Evolutionary conservation across 768 basidiomycete species (phyloP).

Genomic region (Hydnum rufescens): DNA sequence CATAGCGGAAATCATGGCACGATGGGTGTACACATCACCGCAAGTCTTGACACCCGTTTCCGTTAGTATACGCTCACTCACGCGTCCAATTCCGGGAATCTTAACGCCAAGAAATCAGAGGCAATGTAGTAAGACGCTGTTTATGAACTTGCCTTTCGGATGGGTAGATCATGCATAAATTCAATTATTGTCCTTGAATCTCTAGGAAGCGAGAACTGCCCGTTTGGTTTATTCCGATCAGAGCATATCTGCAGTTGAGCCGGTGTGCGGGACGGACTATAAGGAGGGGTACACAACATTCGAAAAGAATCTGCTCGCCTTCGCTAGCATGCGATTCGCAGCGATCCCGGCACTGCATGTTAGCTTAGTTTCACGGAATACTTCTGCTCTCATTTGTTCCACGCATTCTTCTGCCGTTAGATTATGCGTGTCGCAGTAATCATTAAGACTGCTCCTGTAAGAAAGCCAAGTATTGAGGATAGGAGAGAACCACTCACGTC

Average conservation of each 20-base stretch:
- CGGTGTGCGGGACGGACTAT: constrained; percentile 13
- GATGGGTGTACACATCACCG: constrained; percentile 66
- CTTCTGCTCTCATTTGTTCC: constrained; percentile 47
- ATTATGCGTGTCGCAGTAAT: constrained; percentile 51
- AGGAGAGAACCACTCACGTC: constrained; percentile 34
- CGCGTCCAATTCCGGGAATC: constrained; percentile 77
- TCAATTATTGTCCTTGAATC: constrained; percentile 37
- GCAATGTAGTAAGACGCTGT: neutral
- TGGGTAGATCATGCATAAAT: constrained; percentile 68
- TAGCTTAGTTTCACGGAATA: constrained; percentile 58
- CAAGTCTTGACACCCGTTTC: constrained; percentile 85
- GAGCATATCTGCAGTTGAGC: constrained; percentile 53
- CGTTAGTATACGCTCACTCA: constrained; percentile 72
- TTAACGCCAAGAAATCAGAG: constrained; percentile 4
- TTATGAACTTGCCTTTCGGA: constrained; percentile 34
- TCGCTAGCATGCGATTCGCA: constrained; percentile 87
- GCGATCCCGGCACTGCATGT: constrained; percentile 94
- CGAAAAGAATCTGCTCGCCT: constrained; percentile 28
- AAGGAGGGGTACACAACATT: constrained; percentile 7
- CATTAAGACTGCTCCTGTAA: constrained; percentile 42
- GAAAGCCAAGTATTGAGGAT: neutral
- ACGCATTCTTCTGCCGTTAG: constrained; percentile 58
- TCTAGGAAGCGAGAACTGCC: constrained; percentile 64
- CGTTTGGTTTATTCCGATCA: constrained; percentile 90
- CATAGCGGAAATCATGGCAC: constrained; percentile 57